Base-by-base conservation (phyloP, 2,329 filamentous ascomycete species). In the Colletotrichum eleusines region DNA sequence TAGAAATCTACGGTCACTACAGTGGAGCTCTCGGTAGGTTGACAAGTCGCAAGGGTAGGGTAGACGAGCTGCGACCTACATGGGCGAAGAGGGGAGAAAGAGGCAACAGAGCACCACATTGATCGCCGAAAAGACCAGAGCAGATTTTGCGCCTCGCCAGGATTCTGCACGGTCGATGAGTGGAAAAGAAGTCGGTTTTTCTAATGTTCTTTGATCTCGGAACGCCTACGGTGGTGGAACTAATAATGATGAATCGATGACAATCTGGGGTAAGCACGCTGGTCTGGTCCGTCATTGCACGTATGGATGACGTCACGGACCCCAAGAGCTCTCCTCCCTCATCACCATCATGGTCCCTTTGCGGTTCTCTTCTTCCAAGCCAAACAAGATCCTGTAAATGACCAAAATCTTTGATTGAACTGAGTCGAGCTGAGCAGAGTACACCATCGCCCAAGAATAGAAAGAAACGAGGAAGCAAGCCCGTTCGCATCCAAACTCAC, bases 291-390 rank as follows among this genome's bases (percentile, higher is more conserved):
- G n/a, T 33, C 14, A 35, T 20, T 42, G 64, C 16, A 68, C 68
- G 64, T 71, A 68, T 28, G 28, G 44, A 68, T 71, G 68, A 71
- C 68, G 68, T 71, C 68, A 71, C 44, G 33, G 9, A 18, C 14
- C 31, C 18, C 40, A 28, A 33, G 33, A 42, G 62, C n/a, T 62
- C 35, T 57, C 18, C 54, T 33, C 26, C 18, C 66, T 40, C 20
- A 40, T 9, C 16, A 23, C 5, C 1, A 5, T 53, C 20, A 33
- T 18, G 23, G 14, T 12, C 26, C 23, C 26, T n/a, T 20, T 46
- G 26, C 31, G 18, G 18, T 20, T 28, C n/a, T 38, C 9, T 8
- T 14, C 28, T 26, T 23, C 33, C 18, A 38, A 14, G 20, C 4
- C 48, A 18, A 38, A 1, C 31, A 20, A 35, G 23, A 44, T 7